These are phyloP conservation scores for Medicago ruthenica DNA, from an alignment of 306 rosid species.

Conservation along the genomic window DNA sequence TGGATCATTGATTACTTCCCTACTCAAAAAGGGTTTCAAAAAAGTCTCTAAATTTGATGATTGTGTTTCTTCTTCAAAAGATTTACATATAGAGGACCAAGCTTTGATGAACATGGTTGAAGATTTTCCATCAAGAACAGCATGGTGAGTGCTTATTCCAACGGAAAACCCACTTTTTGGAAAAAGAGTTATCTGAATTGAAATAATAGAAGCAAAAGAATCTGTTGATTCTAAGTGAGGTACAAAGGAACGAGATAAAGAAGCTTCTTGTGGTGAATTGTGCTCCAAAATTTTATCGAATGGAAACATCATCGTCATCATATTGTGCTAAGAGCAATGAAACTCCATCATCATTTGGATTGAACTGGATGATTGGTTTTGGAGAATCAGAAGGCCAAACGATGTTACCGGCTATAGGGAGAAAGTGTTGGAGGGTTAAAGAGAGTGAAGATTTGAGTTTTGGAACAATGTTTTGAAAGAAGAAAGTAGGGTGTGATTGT, in stretches of 20 bases:
- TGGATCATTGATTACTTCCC: slow-evolving; percentile 46
- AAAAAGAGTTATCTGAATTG: slow-evolving; percentile 63
- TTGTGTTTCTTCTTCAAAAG: not conserved
- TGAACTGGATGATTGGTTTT: slow-evolving; percentile 47
- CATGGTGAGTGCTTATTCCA: slow-evolving; percentile 58
- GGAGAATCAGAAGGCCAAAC: slow-evolving; percentile 51
- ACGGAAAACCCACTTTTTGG: slow-evolving; percentile 54
- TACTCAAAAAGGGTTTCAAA: slow-evolving; percentile 48
- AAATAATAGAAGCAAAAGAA: slow-evolving; percentile 39
- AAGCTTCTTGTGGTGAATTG: slow-evolving; percentile 37
- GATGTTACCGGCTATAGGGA: slow-evolving; percentile 52
- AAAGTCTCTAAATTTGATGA: not conserved
- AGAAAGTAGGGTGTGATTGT: slow-evolving; percentile 3
- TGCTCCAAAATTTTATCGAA: slow-evolving; percentile 11
- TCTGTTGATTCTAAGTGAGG: slow-evolving; percentile 48
- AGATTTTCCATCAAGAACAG: slow-evolving; percentile 59
- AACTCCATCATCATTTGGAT: slow-evolving; percentile 43
- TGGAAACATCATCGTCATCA: not conserved
- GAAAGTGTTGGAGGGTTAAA: slow-evolving; percentile 54
- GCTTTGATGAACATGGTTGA: slow-evolving; percentile 56
- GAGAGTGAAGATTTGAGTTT: slow-evolving; percentile 64
- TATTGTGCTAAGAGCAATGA: slow-evolving; percentile 38
- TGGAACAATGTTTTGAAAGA: slow-evolving; percentile 36
- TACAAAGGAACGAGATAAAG: slow-evolving; percentile 43
- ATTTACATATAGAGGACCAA: slow-evolving; percentile 55